Conservation (phyloP, 345 rosid genomes). For the Limnanthes douglasii region DNA sequence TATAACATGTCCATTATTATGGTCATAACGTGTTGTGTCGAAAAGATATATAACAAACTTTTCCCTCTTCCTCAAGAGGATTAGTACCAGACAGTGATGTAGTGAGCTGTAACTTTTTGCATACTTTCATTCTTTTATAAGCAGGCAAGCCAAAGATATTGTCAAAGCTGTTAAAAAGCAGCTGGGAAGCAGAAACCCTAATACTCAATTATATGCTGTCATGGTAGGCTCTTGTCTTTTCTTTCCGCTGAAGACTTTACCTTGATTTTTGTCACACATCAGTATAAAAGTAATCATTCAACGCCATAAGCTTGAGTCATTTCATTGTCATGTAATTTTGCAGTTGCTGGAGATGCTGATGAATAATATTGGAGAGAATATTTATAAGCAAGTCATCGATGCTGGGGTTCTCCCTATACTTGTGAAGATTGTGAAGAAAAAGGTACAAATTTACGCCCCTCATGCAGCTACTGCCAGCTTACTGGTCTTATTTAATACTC, state of each 20-base stretch:
- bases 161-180: slow-evolving; percentile 86
- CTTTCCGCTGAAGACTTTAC: background rate
- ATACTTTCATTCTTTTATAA: slow-evolving; percentile 5
- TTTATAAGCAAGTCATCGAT: slow-evolving; percentile 73
- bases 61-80: no score
- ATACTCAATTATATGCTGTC: slow-evolving; percentile 60
- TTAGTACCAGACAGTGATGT: no score
- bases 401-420: slow-evolving; percentile 59
- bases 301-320: no score
- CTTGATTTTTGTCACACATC: background rate
- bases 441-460: slow-evolving; percentile 31
- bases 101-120: no score
- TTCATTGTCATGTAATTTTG: slow-evolving; percentile 6
- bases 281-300: background rate
- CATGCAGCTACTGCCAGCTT: background rate
- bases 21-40: no score
- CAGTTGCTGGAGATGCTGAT: slow-evolving; percentile 94
- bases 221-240: slow-evolving; percentile 31
- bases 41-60: no score
- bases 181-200: slow-evolving; percentile 52
- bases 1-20: no score
- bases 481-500: slow-evolving; percentile 10
- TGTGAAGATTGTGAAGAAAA: slow-evolving; percentile 89
- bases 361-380: slow-evolving; percentile 75
- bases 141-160: slow-evolving; percentile 75